These are phyloP conservation scores for Leccinum subtestaceum DNA, from an alignment of 768 basidiomycete species.

Conservation along the genomic window DNA sequence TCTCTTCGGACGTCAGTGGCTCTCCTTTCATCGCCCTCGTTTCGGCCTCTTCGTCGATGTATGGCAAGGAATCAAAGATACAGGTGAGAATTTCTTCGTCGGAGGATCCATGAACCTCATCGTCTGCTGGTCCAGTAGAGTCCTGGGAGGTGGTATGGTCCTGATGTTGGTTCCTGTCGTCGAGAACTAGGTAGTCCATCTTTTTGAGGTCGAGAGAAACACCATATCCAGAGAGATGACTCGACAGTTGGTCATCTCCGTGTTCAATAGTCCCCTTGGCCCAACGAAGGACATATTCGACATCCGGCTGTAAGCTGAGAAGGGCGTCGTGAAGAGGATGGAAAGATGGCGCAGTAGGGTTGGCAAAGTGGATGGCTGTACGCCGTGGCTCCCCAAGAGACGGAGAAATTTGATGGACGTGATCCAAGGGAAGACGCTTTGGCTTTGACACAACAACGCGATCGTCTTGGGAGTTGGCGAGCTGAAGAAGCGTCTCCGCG, in stretches of 20 bases:
- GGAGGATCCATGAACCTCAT: conserved; percentile 8
- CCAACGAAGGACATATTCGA: conserved; percentile 73
- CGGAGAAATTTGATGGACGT: conserved; percentile 55
- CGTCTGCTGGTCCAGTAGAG: neutral
- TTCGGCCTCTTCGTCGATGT: conserved; percentile 29
- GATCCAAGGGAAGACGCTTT: conserved; percentile 71
- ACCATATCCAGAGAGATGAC: conserved; percentile 82
- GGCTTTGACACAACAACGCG: conserved; percentile 18
- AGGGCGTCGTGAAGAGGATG: conserved; percentile 67
- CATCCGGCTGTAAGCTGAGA: conserved; percentile 42
- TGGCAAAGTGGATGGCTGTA: conserved; percentile 78
- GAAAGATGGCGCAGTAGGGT: conserved; percentile 64
- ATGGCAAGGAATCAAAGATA: conserved; percentile 32
- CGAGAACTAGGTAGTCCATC: conserved; percentile 92
- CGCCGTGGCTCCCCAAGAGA: conserved; percentile 47
- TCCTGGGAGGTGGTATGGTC: neutral
- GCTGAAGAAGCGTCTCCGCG: conserved; percentile 50
- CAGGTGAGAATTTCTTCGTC: conserved; percentile 25
- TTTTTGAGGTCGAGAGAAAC: conserved; percentile 93
- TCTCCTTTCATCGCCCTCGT: conserved; percentile 38
- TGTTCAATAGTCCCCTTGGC: conserved; percentile 32
- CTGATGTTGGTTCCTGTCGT: conserved; percentile 59
- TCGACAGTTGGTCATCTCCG: conserved; percentile 32
- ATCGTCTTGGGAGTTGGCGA: conserved; percentile 52
- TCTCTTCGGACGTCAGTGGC: conserved; percentile 51